Conservation (phyloP, 495 filamentous ascomycete species). For the Talaromyces stipitatus region DNA sequence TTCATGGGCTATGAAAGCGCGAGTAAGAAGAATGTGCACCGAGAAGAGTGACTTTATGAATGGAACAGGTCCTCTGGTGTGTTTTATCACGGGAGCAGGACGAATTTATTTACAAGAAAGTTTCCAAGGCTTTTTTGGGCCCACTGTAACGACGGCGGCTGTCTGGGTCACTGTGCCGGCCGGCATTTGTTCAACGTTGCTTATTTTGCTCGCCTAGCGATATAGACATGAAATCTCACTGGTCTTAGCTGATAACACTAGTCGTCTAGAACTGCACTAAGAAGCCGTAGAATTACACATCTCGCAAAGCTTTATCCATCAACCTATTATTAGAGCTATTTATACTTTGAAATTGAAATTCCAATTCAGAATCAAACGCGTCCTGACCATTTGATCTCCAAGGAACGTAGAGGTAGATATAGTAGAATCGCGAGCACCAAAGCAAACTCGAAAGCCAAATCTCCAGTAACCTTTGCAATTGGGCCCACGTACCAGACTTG, state of each 20-base stretch:
- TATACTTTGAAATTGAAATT: too few relatives aligned
- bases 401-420: conserved; percentile 18
- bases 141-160: neutral
- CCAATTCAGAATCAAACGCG: neutral
- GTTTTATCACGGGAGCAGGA: too few relatives aligned
- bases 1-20: neutral
- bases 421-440: conserved; percentile 39
- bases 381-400: neutral
- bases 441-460: conserved; percentile 52
- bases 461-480: conserved; percentile 45
- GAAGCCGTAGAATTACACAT: neutral
- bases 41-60: neutral
- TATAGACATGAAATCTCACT: neutral
- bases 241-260: neutral
- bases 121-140: too few relatives aligned
- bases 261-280: neutral
- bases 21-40: neutral
- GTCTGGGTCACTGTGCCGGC: neutral
- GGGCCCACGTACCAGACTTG: conserved; percentile 50
- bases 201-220: too few relatives aligned
- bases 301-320: too few relatives aligned
- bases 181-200: neutral
- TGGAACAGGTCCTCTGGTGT: neutral
- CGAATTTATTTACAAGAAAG: too few relatives aligned
- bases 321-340: too few relatives aligned